phyloP scores from a whole-genome alignment of 2,329 filamentous ascomycete species.

The Penicillium rolfsii region DNA sequence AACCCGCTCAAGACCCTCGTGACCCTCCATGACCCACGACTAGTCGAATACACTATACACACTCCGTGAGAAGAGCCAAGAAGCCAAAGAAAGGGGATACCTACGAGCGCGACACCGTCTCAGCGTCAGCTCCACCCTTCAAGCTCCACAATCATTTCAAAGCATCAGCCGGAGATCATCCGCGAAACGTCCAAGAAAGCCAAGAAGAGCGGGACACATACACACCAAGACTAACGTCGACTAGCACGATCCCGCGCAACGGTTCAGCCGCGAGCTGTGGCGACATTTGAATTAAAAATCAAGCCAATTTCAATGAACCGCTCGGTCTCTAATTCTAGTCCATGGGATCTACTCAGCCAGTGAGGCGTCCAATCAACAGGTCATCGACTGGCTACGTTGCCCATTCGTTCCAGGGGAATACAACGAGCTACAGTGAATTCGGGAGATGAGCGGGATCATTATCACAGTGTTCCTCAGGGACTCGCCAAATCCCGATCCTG shows the following conservation, averaged over 20 bases:
- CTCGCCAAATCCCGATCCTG: conserved; percentile 8
- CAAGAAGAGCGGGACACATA: not conserved
- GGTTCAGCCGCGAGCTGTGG: conserved; percentile 19
- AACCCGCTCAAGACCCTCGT: not conserved
- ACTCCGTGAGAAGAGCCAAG: not conserved
- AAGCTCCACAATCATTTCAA: conserved; percentile 17
- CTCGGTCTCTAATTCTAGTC: conserved; percentile 16
- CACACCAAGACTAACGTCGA: conserved; percentile 9
- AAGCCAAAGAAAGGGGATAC: conserved; percentile 11
- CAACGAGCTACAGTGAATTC: not conserved
- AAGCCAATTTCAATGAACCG: not conserved
- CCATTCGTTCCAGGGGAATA: conserved; percentile 3
- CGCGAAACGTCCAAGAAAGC: conserved; percentile 12
- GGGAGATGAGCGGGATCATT: not conserved
- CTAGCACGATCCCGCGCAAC: conserved; percentile 21
- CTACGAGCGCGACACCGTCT: not conserved
- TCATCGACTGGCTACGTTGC: conserved; percentile 11
- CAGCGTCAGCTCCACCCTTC: conserved; percentile 3
- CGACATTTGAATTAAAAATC: conserved; percentile 8
- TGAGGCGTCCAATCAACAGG: conserved; percentile 2
- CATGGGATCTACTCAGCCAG: conserved; percentile 17
- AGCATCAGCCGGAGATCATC: conserved; percentile 15
- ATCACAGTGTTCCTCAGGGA: too few relatives aligned
- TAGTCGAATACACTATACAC: not conserved
- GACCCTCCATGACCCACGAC: conserved; percentile 1